Conservation (phyloP, 2,329 filamentous ascomycete genomes). For the Fusarium dimerum region DNA sequence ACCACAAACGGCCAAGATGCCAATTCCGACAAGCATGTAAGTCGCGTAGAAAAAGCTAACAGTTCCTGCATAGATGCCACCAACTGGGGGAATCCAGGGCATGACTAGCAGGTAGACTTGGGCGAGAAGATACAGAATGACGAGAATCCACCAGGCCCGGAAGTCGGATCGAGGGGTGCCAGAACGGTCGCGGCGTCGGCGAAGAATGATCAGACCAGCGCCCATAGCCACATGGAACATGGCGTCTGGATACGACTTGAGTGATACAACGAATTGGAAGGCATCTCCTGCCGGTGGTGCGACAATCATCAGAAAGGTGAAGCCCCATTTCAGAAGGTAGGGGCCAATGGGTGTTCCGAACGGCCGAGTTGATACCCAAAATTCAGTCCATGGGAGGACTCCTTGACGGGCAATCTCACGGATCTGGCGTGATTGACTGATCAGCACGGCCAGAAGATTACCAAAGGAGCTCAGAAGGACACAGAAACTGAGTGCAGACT, state of each 20-base stretch:
- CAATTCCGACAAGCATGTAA: constrained; percentile 65
- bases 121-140: constrained; percentile 61
- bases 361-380: constrained; percentile 64
- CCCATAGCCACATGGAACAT: constrained; percentile 60
- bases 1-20: too few relatives aligned
- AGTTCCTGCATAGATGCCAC: constrained; percentile 60
- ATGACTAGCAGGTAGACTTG: constrained; percentile 66
- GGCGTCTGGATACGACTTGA: constrained; percentile 58
- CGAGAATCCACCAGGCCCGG: constrained; percentile 56
- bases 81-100: constrained; percentile 70
- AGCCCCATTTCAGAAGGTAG: constrained; percentile 56
- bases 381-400: constrained; percentile 58
- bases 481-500: constrained; percentile 56
- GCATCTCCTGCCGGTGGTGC: constrained; percentile 64
- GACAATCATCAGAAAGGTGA: constrained; percentile 61
- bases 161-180: constrained; percentile 53
- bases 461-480: constrained; percentile 60
- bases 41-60: constrained; percentile 76
- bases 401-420: constrained; percentile 63
- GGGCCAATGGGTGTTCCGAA: constrained; percentile 65
- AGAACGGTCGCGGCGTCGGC: constrained; percentile 53
- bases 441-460: constrained; percentile 56
- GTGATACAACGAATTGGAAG: constrained; percentile 63
- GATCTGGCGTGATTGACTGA: constrained; percentile 57
- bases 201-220: constrained; percentile 58